A percentile compares a stretch with the other conserved stretches of the same genome.
Evolutionary conservation across 1,284 basidiomycete genomes (phyloP).

Genomic region (Clitocybe nebularis): DNA sequence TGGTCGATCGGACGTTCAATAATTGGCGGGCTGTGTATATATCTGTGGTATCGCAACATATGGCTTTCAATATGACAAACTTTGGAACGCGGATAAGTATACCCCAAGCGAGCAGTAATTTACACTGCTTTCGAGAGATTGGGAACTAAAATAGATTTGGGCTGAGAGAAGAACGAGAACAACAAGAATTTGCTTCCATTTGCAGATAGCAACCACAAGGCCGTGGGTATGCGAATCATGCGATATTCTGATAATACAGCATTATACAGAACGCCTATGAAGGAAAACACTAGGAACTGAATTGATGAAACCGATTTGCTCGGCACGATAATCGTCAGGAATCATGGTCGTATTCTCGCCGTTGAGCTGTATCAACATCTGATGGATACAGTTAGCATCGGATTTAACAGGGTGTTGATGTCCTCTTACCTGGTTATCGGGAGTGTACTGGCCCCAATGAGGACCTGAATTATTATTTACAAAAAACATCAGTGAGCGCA

Average conservation of each 20-base stretch:
- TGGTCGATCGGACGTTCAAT: too few relatives aligned
- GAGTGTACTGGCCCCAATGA: slow-evolving; percentile 28
- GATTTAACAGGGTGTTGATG: neutral
- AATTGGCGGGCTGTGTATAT: too few relatives aligned
- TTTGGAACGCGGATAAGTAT: too few relatives aligned
- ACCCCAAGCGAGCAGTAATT: too few relatives aligned
- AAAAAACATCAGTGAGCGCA: neutral
- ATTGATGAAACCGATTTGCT: slow-evolving; percentile 24
- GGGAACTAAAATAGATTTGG: too few relatives aligned
- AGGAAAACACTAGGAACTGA: slow-evolving; percentile 19
- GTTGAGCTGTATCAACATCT: slow-evolving; percentile 28
- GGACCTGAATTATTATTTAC: slow-evolving; percentile 26
- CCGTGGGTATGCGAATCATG: neutral
- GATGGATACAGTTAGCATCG: neutral
- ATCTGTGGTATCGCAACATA: too few relatives aligned
- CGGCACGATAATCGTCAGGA: slow-evolving; percentile 24
- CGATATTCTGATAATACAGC: neutral
- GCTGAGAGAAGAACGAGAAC: too few relatives aligned
- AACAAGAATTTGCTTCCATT: neutral
- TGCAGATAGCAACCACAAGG: neutral
- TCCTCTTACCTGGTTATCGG: slow-evolving; percentile 13
- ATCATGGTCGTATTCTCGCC: slow-evolving; percentile 26
- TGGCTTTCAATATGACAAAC: too few relatives aligned
- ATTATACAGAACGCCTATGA: slow-evolving; percentile 15
- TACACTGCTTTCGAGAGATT: too few relatives aligned